Evolutionary conservation across 495 filamentous ascomycete genomes (phyloP).

Genomic region (Aspergillus steynii): DNA sequence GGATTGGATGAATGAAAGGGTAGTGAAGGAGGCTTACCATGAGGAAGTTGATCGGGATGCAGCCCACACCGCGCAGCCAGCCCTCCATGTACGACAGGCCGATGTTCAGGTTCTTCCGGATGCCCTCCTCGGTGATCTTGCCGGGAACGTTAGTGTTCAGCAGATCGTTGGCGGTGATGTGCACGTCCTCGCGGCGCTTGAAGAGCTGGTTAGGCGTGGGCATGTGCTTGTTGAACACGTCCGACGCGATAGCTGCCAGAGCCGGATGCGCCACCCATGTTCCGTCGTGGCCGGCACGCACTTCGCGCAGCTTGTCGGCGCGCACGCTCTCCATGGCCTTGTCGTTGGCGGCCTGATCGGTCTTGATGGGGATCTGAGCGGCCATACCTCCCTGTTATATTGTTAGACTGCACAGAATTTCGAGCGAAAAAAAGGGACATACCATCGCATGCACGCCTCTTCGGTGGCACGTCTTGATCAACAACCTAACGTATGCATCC

Average conservation of each 20-base stretch:
- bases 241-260: constrained; percentile 81
- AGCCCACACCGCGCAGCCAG: constrained; percentile 93
- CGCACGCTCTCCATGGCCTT: constrained; percentile 81
- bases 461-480: constrained; percentile 97
- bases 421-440: constrained; percentile 8
- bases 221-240: constrained; percentile 99
- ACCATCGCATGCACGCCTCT: constrained; percentile 95
- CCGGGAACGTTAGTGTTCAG: constrained; percentile 99
- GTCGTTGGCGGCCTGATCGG: constrained; percentile 43
- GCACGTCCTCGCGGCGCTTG: constrained; percentile 84
- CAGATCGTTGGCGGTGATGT: constrained; percentile 83
- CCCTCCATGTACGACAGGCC: constrained; percentile 98
- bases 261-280: constrained; percentile 98
- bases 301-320: constrained; percentile 95
- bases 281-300: constrained; percentile 91
- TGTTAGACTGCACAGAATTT: no score
- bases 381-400: constrained; percentile 83
- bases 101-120: constrained; percentile 97
- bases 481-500: constrained; percentile 93
- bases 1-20: neutral
- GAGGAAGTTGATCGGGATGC: constrained; percentile 97
- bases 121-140: constrained; percentile 89
- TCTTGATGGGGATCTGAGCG: constrained; percentile 98
- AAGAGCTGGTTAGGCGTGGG: constrained; percentile 98
- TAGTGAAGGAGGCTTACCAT: constrained; percentile 56